Evolutionary conservation across 805 yeast genomes (phyloP).

Genomic region (Clavispora asparagi): DNA sequence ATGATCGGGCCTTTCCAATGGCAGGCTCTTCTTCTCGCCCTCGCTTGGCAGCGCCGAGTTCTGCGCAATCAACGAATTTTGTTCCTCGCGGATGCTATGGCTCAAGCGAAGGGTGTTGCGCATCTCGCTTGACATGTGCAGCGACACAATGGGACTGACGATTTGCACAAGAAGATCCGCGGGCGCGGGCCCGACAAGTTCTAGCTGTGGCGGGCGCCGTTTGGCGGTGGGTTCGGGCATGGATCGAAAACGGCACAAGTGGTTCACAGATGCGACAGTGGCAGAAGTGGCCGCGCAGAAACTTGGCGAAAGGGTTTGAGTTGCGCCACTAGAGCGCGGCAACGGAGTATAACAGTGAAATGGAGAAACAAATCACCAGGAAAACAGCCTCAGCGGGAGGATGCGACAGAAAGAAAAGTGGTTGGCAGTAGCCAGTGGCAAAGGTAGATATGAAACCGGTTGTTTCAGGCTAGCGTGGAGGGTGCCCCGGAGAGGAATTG

Average conservation of each 20-base stretch:
- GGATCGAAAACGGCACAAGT: not conserved
- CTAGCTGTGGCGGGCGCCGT: conserved; percentile 11
- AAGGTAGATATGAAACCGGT: not conserved
- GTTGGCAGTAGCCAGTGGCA: not conserved
- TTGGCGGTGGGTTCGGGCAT: conserved; percentile 8
- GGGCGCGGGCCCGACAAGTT: conserved; percentile 6
- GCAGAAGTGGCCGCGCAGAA: too few species aligned
- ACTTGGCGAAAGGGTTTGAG: too few species aligned
- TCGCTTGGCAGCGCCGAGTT: not conserved
- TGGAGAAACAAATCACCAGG: too few species aligned
- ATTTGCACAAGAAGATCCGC: conserved; percentile 11
- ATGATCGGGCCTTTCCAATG: not conserved
- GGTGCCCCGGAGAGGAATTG: not conserved
- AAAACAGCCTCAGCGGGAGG: too few species aligned
- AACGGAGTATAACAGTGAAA: too few species aligned
- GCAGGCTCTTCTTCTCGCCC: not conserved
- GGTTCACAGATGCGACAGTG: too few species aligned
- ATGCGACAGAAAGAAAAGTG: not conserved
- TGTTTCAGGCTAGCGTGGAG: not conserved
- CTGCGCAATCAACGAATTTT: conserved; percentile 10
- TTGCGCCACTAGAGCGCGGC: too few species aligned
- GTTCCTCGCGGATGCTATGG: conserved; percentile 13
- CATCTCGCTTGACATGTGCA: conserved; percentile 10
- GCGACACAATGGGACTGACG: conserved; percentile 13
- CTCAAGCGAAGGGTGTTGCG: conserved; percentile 12